These are phyloP conservation scores for Arabis alpina DNA, from an alignment of 345 rosid species.

Conservation along the genomic window DNA sequence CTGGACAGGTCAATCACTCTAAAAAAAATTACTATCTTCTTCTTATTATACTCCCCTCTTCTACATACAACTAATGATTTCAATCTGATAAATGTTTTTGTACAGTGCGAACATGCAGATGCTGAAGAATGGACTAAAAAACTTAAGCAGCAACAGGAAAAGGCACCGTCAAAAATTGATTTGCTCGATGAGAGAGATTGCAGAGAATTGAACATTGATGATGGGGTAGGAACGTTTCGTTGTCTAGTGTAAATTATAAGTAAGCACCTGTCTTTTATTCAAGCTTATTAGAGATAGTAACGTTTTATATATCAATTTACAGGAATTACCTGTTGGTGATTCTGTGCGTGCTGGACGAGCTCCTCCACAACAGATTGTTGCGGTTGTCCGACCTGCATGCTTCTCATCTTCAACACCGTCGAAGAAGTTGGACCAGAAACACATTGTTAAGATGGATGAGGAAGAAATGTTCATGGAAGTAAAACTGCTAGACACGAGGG, in stretches of 20 bases:
- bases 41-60: not conserved
- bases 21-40: not conserved
- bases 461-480: constrained; percentile 59
- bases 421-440: constrained; percentile 58
- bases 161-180: constrained; percentile 63
- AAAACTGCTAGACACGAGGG: constrained; percentile 30
- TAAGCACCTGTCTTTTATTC: not conserved
- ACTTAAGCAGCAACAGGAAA: constrained; percentile 51
- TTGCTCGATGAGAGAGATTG: constrained; percentile 56
- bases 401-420: constrained; percentile 45
- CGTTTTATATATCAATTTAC: constrained; percentile 22
- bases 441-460: constrained; percentile 48
- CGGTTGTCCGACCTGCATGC: constrained; percentile 67
- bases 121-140: constrained; percentile 54
- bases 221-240: constrained; percentile 53
- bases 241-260: not conserved
- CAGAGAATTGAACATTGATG: constrained; percentile 50
- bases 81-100: constrained; percentile 14
- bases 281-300: not conserved
- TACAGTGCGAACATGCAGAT: constrained; percentile 52
- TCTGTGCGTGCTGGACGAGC: constrained; percentile 52
- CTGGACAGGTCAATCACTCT: constrained; percentile 56
- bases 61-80: not conserved
- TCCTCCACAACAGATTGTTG: constrained; percentile 62
- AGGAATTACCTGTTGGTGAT: constrained; percentile 55